phyloP scores from a whole-genome alignment of 129 eudicot species.

The Saussurea involucrata region DNA sequence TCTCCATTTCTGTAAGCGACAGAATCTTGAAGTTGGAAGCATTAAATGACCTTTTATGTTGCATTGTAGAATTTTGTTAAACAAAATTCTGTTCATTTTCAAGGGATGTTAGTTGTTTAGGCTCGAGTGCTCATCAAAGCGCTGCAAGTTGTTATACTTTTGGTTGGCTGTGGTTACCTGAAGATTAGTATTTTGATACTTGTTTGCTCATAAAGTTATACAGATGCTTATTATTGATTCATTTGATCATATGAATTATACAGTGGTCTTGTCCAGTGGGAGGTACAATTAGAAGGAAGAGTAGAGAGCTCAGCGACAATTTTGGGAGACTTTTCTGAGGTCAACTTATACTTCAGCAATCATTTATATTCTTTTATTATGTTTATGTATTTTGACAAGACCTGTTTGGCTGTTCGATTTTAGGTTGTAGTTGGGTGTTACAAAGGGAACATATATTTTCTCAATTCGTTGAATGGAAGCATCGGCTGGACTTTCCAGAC shows the following conservation, averaged over 20 bases:
- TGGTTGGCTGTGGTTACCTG: neutral
- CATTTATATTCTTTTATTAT: neutral
- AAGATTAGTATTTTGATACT: neutral
- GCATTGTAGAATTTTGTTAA: neutral
- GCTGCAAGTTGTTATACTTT: neutral
- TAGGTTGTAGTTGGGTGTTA: conserved; percentile 92
- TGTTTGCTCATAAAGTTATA: neutral
- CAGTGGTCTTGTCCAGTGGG: conserved; percentile 78
- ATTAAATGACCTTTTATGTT: neutral
- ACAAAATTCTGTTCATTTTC: neutral
- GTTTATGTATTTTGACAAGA: neutral
- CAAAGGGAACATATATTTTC: conserved; percentile 79
- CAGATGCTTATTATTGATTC: conserved; percentile 3
- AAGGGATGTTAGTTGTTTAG: neutral
- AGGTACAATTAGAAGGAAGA: conserved; percentile 65
- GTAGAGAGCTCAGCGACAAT: conserved; percentile 86
- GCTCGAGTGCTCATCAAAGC: neutral
- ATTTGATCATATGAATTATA: conserved; percentile 9
- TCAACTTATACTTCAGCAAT: conserved; percentile 12
- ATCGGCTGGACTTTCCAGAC: conserved; percentile 76
- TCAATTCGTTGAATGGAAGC: conserved; percentile 57
- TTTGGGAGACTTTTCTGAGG: conserved; percentile 74
- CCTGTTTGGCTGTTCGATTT: neutral
- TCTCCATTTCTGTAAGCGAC: too few relatives aligned
- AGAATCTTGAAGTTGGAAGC: too few relatives aligned